Evolutionary conservation across 2,329 filamentous ascomycete genomes (phyloP), one percentile per base, ranked within the genome.

Genomic region (Fusarium xyrophilum): DNA sequence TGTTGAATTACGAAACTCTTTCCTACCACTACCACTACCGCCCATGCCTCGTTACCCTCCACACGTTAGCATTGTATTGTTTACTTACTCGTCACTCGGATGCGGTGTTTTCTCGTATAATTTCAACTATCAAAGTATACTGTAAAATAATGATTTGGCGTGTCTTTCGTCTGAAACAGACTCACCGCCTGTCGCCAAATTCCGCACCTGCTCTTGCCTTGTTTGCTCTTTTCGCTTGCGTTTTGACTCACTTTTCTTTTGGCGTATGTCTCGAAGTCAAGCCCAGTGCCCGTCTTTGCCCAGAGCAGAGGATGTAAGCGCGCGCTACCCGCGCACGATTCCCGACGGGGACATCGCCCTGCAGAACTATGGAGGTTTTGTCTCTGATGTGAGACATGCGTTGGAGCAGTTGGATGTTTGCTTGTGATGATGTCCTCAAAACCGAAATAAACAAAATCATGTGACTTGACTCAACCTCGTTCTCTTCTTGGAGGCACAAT

Each of bases 1-100:
- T 84, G 82, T 84, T 83, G 84, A 84, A 84, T 84, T 79, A 82
- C 74, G 79, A 82, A 79, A 75, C 65, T 71, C 67, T 73, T 75
- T 77, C 76, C 72, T 54, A 44, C 46, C 46, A 50, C 72, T 54
- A 32, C 46, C 46, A 36, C 30, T 48, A 48, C 13, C 30, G 32
- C 33, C 46, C 48, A 56, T 63, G 55, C 43, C 32, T 60, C 63
- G 30, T 59, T 51, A 35, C 39, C 59, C 60, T 55, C 46, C 40
- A 12, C 35, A 57, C 57, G 25, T 67, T 66, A 53, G 61, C 67
- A 54, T 52, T 46, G 40, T 68, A 54, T 60, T 50, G 40, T 68
- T 65, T 60, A 44, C 19, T 65, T 23, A 59, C 42, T 39, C 58
- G 38, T 32, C 48, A 60, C 38, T 53, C 17, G 21, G 51, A 54